Evolutionary conservation across 2,329 filamentous ascomycete genomes (phyloP).

Genomic region (Monascus ruber): DNA sequence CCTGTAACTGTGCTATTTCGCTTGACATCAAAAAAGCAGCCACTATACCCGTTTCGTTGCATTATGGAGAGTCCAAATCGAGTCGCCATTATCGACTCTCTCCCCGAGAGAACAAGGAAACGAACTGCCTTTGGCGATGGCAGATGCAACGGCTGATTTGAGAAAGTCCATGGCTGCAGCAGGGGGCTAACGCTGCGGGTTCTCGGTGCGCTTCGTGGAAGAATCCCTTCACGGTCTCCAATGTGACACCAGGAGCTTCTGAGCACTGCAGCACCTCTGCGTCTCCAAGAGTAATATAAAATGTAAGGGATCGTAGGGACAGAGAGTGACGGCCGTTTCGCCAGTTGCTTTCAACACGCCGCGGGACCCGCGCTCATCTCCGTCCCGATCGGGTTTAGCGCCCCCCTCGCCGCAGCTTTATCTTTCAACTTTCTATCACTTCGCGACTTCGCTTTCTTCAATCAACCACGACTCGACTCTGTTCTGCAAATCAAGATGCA

Average conservation of each 20-base stretch:
- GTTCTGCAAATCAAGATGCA: too few species aligned
- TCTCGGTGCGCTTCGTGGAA: too few species aligned
- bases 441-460: too few species aligned
- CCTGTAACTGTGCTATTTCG: constrained; percentile 5
- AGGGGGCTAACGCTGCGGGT: too few species aligned
- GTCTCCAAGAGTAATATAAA: background rate
- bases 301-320: background rate
- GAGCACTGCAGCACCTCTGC: too few species aligned
- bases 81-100: constrained; percentile 80
- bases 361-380: too few species aligned
- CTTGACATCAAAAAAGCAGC: background rate
- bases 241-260: too few species aligned
- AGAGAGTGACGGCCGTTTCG: background rate
- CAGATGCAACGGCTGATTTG: constrained; percentile 93
- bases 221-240: too few species aligned
- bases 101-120: constrained; percentile 92
- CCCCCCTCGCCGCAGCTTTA: too few species aligned
- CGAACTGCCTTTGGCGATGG: constrained; percentile 85
- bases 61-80: constrained; percentile 94
- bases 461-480: too few species aligned
- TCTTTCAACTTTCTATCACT: too few species aligned
- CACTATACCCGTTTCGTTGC: constrained; percentile 69
- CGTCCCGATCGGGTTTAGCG: background rate
- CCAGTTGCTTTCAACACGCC: background rate
- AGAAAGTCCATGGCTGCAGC: constrained; percentile 72